Conservation (phyloP, 140 eudicot species). For the Cichorium intybus region DNA sequence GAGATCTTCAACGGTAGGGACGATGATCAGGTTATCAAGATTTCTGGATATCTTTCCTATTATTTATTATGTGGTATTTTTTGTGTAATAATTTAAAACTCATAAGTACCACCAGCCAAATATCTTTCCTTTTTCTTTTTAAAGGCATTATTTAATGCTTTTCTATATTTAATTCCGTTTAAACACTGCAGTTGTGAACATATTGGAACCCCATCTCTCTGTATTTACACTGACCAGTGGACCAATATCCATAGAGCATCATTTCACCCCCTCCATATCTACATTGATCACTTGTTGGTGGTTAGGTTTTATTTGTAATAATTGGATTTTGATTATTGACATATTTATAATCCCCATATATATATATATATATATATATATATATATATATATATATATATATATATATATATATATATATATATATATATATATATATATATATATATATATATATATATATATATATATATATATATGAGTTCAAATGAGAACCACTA, state of each 20-base stretch:
- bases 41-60: conserved; percentile 10
- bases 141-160: background rate
- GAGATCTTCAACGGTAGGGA: conserved; percentile 32
- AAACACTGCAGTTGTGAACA: background rate
- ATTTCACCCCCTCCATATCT: conserved; percentile 3
- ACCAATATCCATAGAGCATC: conserved; percentile 14
- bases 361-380: too few relatives aligned
- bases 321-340: background rate
- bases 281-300: conserved; percentile 9
- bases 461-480: too few relatives aligned
- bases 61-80: background rate
- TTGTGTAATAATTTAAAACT: background rate
- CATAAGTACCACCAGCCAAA: background rate
- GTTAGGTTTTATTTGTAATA: conserved; percentile 15
- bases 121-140: background rate
- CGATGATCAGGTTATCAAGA: conserved; percentile 15
- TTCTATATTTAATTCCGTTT: conserved; percentile 1
- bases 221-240: conserved; percentile 27
- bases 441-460: too few relatives aligned
- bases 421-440: too few relatives aligned
- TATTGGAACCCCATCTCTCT: conserved; percentile 23
- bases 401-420: too few relatives aligned
- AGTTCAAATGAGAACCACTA: too few relatives aligned
- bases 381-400: too few relatives aligned
- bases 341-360: background rate